phyloP scores from a whole-genome alignment of 169 alveolate genomes.

The Plasmodium cynomolgi region DNA sequence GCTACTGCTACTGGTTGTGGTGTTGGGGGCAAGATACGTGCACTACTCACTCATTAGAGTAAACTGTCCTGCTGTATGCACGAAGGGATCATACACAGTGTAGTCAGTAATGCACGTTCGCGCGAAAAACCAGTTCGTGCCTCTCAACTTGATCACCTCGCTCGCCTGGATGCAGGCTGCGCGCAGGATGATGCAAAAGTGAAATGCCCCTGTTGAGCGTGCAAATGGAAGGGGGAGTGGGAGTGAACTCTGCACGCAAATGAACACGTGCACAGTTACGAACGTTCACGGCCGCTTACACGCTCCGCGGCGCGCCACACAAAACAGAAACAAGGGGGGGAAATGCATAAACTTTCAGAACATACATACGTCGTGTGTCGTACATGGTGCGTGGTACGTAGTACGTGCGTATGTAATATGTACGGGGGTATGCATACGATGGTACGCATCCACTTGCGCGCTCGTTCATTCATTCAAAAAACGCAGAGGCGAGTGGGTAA shows the following conservation, averaged over 20 bases:
- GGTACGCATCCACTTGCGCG: neutral
- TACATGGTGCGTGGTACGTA: neutral
- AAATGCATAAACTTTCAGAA: neutral
- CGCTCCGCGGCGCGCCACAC: neutral
- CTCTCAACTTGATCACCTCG: neutral
- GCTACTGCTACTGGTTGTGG: neutral
- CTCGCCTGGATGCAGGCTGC: neutral
- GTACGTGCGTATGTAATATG: neutral
- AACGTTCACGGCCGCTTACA: neutral
- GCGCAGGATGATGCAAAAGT: neutral
- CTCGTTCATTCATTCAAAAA: neutral
- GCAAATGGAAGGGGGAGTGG: neutral
- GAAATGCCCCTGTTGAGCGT: neutral
- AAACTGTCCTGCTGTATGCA: neutral
- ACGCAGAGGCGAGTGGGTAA: neutral
- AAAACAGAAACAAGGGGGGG: slow-evolving; percentile 6
- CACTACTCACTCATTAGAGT: neutral
- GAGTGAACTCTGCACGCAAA: neutral
- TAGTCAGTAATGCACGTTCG: neutral
- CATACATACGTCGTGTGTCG: neutral
- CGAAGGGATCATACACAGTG: neutral
- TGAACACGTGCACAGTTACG: neutral
- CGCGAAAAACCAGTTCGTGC: neutral
- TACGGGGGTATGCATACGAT: neutral
- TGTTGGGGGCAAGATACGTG: neutral